Evolutionary conservation across 2,329 filamentous ascomycete genomes (phyloP), one percentile per base, ranked within the genome.

Genomic region (Chaetomiaceae sp.): DNA sequence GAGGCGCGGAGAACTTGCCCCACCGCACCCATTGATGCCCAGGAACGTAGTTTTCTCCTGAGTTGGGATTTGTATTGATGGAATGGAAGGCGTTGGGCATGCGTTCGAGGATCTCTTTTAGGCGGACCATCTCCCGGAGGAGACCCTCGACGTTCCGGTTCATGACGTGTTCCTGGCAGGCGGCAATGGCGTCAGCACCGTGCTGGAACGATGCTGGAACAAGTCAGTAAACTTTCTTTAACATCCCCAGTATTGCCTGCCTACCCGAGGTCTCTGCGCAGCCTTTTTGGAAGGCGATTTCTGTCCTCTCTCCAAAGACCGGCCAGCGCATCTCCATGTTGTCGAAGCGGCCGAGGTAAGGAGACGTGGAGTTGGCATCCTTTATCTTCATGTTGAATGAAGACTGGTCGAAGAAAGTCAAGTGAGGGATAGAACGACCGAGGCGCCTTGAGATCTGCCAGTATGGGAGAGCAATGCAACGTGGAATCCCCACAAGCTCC

Each of bases 1-100:
- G 61, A 0, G 76, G 76, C 0, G 77, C 69, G 0, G 73, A 76
- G 59, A 79, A 79, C 54, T 77, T 74, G 3, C 66, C 75, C 74
- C 75, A 77, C 18, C 74, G 69, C n/a, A 76, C 69, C 74, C 73
- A 78, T 43, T 75, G 69, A 21, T 73, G 71, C 2, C 70, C 74
- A 0, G 74, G 72, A 0, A 77, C 74, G 49, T 74, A 77, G 58
- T 78, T 77, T 6, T 77, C 74, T 0, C 75, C 75, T 0, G 75
- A 75, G 52, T 71, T 77, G 4, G 76, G 76, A 55, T 79, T 79
- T 1, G 75, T 70, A 0, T 74, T 76, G 55, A 80, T 79, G 51
- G 75, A 73, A 59, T 80, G 77, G 48, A 80, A 79, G 10, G 76
- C 76, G 44, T 76, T 76, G 1, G 76, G 74, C 70, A 80, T 76